Conservation (phyloP, 441 rosid species). For the Pelargonium cotyledonis region DNA sequence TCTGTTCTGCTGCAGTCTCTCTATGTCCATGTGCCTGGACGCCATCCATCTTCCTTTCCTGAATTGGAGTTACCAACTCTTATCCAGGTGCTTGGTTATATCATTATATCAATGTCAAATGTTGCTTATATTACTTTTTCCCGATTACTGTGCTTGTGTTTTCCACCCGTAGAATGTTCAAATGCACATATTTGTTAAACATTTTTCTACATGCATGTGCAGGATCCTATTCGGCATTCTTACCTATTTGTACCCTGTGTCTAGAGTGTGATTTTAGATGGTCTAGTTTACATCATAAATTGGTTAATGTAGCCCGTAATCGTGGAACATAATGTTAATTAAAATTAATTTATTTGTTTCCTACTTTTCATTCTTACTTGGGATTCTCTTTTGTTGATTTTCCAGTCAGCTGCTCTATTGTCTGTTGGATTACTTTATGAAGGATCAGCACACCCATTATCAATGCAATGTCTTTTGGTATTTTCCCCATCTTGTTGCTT, state of each 20-base stretch:
- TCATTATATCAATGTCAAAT: constrained; percentile 9
- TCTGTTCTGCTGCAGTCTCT: constrained; percentile 53
- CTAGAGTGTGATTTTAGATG: constrained; percentile 5
- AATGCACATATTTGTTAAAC: neutral
- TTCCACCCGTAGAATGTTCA: neutral
- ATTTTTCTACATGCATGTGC: neutral
- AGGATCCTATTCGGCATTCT: neutral
- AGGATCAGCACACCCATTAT: constrained; percentile 90
- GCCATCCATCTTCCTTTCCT: constrained; percentile 73
- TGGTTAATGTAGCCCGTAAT: neutral
- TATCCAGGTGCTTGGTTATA: constrained; percentile 56
- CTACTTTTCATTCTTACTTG: constrained; percentile 8
- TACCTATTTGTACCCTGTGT: constrained; percentile 1
- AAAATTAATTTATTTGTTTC: neutral
- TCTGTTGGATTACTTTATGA: constrained; percentile 91
- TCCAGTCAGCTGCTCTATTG: constrained; percentile 89
- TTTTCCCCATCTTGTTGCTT: constrained; percentile 14
- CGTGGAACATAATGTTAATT: neutral
- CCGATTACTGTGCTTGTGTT: neutral
- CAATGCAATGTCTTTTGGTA: constrained; percentile 90
- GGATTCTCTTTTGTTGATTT: constrained; percentile 18
- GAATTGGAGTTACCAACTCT: constrained; percentile 92
- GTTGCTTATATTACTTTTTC: neutral
- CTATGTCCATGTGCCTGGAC: constrained; percentile 82
- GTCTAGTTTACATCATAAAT: neutral